Base-by-base conservation (phyloP, 108 stramenopile genomes). In the Cyclotella cryptica region DNA sequence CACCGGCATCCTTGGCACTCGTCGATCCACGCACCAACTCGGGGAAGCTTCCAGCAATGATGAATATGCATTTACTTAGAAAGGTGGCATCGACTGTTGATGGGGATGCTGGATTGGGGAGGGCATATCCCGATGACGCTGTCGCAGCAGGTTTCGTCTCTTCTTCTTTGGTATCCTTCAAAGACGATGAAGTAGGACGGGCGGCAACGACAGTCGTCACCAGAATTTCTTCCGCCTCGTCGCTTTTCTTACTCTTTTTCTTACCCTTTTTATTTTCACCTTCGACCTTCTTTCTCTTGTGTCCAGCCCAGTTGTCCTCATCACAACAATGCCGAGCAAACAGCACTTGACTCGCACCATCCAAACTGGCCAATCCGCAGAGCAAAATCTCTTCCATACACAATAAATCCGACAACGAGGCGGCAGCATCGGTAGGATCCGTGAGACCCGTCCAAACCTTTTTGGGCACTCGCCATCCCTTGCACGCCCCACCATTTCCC, bases 31-130 rank as follows among this genome's bases (percentile, higher is more conserved):
- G 66, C n/a, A 86, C 88, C 0, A 85, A 54, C 47, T 89, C 88
- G 11, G 86, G 84, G 43, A 89, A 89, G 14, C 67, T 39, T 13
- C 86, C 86, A 52, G 88, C 77, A 22, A 87, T 68, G 27, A 89
- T 82, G 39, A 87, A 72, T 14, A 63, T 69, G 45, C 79, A 57
- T 44, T 66, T 85, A 0, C 46, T 58, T 12, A 84, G 74, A 13
- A 76, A 69, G 18, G 57, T 69, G 51, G 55, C 62, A 14, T 49
- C 68, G 15, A 71, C 49, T 18, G 73, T 84, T 17, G 80, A 84
- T 40, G 65, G 49, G 26, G 55, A 51, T 21, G 82, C 88, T 10
- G 88, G 88, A 35, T 69, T 67, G 28, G 81, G 85, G 21, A 84
- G 55, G 18, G 57, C 67, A 64, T 81, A 88, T 27, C 60, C 60